Evolutionary conservation across 441 rosid species (phyloP), one percentile per base, ranked within the genome.

Genomic region (Theobroma grandiflorum): DNA sequence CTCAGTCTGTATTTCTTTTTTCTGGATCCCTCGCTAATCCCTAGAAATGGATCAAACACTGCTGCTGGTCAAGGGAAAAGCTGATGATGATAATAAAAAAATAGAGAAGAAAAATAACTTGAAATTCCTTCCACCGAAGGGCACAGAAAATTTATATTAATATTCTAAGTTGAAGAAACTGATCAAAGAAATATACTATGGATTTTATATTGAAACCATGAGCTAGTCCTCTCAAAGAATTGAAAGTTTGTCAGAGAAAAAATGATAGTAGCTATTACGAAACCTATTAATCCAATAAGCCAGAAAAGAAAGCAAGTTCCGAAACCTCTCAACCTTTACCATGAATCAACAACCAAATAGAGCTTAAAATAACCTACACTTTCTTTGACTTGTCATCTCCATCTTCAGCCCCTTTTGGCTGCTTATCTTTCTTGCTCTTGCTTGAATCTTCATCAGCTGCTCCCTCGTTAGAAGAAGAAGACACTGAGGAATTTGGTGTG

Each of bases 381-480:
- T 91, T 88, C 72, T 85, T 89, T 45, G 90, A 80, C 75, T 82
- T 84, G 61, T 83, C 90, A 33, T 62, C 90, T 42, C 82, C 89
- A 38, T 85, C 87, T 22, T 57, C 82, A 45, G 43, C 72, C 76
- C 68, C 86, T 81, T 84, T 85, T 45, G 75, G 84, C 73, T 72
- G 84, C 80, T 64, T 82, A 2, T 73, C 86, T 83, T 82, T 87
- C 84, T 79, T 81, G 81, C 61, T 78, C 74, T 69, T 83, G 79
- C 62, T 84, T 2, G 85, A 80, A 77, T 78, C 92, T 77, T 86
- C 87, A 9, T 80, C 81, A 2, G 74, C 85, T 6, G 74, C 84
- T 37, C 87, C 89, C 40, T 85, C 95, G 53, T 85, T 85, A 61
- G 92, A 90, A 0, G 95, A 89, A 35, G 88, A 90, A 31, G 90